A percentile compares a stretch with the other conserved stretches of the same genome.
Conservation (phyloP, 306 rosid species). For the Begonia loranthoides region DNA sequence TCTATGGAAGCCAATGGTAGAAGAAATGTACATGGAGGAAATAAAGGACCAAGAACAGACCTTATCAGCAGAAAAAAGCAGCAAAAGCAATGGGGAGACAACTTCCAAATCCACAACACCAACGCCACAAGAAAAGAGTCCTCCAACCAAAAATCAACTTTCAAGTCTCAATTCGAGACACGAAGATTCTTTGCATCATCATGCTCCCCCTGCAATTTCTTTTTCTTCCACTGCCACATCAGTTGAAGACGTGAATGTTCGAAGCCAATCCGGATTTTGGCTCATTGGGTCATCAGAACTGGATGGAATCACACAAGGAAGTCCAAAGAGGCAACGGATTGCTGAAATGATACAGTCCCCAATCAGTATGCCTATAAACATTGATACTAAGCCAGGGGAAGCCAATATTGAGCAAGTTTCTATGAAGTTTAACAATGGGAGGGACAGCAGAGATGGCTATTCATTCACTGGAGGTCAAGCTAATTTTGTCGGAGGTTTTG, state of each 20-base stretch:
- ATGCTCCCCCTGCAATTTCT: too few relatives aligned
- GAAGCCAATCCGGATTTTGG: too few relatives aligned
- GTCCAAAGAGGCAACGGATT: slow-evolving; percentile 30
- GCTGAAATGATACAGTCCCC: not conserved
- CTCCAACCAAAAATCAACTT: not conserved
- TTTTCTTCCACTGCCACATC: too few relatives aligned
- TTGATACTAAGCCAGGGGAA: not conserved
- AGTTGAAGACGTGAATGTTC: too few relatives aligned
- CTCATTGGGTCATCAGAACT: too few relatives aligned
- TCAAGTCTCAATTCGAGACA: not conserved
- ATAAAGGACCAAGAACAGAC: slow-evolving; percentile 38
- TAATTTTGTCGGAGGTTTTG: slow-evolving; percentile 17
- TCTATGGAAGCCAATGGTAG: slow-evolving; percentile 91
- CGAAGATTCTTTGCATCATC: not conserved
- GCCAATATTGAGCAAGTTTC: slow-evolving; percentile 2
- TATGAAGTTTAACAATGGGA: slow-evolving; percentile 15
- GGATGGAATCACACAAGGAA: slow-evolving; percentile 11
- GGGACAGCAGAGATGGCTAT: slow-evolving; percentile 5
- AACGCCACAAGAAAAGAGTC: slow-evolving; percentile 13
- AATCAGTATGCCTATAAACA: too few relatives aligned
- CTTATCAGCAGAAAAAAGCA: slow-evolving; percentile 14
- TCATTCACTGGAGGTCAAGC: not conserved
- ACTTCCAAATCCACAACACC: slow-evolving; percentile 8
- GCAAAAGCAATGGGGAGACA: slow-evolving; percentile 21
- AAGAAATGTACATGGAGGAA: slow-evolving; percentile 78